Conservation (phyloP, 2,329 filamentous ascomycete genomes). For the Zarea fungicola region DNA sequence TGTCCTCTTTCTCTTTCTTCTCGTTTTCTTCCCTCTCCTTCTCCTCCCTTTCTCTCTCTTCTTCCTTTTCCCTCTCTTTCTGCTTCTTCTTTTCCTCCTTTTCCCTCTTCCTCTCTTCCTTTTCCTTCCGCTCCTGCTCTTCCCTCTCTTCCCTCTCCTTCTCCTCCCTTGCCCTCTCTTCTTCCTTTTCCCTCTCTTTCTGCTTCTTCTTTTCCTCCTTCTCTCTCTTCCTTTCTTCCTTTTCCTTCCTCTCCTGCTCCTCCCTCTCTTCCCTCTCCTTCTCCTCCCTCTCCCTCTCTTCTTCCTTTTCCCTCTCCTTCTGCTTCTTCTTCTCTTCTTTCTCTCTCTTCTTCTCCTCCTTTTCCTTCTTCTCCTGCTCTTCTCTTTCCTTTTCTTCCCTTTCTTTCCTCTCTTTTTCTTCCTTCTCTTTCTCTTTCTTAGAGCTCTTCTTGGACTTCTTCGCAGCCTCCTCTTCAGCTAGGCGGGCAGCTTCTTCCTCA, state of each 20-base stretch:
- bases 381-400: conserved; percentile 19
- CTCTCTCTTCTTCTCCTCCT: conserved; percentile 18
- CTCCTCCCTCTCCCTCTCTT: conserved; percentile 17
- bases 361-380: conserved; percentile 23
- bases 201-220: conserved; percentile 18
- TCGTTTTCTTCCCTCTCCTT: conserved; percentile 18
- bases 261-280: conserved; percentile 18
- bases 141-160: conserved; percentile 17
- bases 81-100: conserved; percentile 23
- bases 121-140: conserved; percentile 18
- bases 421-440: conserved; percentile 36
- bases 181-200: conserved; percentile 1
- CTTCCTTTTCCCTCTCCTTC: conserved; percentile 19
- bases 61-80: conserved; percentile 15
- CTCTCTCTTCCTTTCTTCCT: conserved; percentile 19
- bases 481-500: conserved; percentile 23
- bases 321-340: conserved; percentile 20
- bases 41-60: conserved; percentile 17
- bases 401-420: conserved; percentile 27
- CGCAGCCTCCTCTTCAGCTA: conserved; percentile 27
- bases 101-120: conserved; percentile 17
- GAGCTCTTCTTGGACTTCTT: conserved; percentile 27
- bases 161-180: conserved; percentile 16
- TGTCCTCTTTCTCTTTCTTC: conserved; percentile 18
- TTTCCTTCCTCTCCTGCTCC: neutral